These are phyloP conservation scores for Alisma plantagoaquatica DNA, from an alignment of 106 monocot species.

Conservation along the genomic window DNA sequence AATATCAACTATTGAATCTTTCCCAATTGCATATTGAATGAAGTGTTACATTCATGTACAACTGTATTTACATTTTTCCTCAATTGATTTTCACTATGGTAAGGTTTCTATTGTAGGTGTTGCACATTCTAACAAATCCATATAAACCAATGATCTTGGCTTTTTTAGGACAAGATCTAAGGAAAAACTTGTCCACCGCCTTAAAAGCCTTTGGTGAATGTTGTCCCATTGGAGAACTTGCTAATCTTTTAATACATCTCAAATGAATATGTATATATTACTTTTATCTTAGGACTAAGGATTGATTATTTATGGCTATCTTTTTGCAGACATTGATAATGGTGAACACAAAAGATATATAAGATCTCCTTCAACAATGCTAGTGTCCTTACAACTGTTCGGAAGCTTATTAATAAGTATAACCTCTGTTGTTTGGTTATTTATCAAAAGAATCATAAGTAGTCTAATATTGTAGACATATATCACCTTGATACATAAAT, in stretches of 20 bases:
- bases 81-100: too few species aligned
- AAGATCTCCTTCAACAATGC: slow-evolving; percentile 63
- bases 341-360: slow-evolving; percentile 88
- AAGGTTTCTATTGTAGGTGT: slow-evolving; percentile 33
- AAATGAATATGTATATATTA: background rate
- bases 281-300: background rate
- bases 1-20: too few species aligned
- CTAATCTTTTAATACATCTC: slow-evolving; percentile 62
- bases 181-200: slow-evolving; percentile 86
- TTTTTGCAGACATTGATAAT: slow-evolving; percentile 68
- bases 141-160: slow-evolving; percentile 94
- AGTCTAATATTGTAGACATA: slow-evolving; percentile 76
- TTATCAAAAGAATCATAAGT: slow-evolving; percentile 76
- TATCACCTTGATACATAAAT: slow-evolving; percentile 79
- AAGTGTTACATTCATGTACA: too few species aligned
- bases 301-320: background rate
- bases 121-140: slow-evolving; percentile 80
- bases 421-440: slow-evolving; percentile 81
- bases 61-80: too few species aligned
- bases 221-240: slow-evolving; percentile 65
- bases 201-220: slow-evolving; percentile 87
- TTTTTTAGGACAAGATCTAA: slow-evolving; percentile 71
- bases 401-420: slow-evolving; percentile 82
- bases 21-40: too few species aligned
- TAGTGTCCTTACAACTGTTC: slow-evolving; percentile 54